Evolutionary conservation across 805 yeast genomes (phyloP), one percentile per base, ranked within the genome.

Genomic region (Yarrowia divulgata): DNA sequence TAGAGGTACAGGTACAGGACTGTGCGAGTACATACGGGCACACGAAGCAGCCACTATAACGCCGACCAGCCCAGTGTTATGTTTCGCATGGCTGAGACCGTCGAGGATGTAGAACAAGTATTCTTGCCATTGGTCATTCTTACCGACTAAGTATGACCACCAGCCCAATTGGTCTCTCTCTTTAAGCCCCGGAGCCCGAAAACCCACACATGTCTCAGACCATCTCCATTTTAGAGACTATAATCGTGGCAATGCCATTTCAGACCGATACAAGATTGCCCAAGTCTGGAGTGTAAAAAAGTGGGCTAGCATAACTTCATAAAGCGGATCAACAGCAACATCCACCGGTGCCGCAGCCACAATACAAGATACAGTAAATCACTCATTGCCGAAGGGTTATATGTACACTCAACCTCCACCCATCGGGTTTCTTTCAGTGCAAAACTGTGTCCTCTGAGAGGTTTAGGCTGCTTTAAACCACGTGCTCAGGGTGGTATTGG

Each of bases 321-420:
- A 16, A 32, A 49, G n/a, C 37, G 23, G 54, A 49, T 49, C 54
- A 9, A 29, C 54, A 49, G 54, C 32, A n/a, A 32, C 54, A 49
- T 29, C 52, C 52, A 37, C 39, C 29, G 29, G 29, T 23, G 29
- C 29, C 29, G 4, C 29, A 23, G 29, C 29, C 29, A 4, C 29
- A 23, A 23, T 23, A 23, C 2, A 23, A 23, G 29, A 23, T 23
- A 23, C 29, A 23, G 29, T 29, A 32, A 49, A 49, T 49, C 37
- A n/a, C 54, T 49, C 54, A 49, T 10, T 2, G 43, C 49, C 29
- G 35, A 48, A 48, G n/a, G 52, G 52, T 45, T 45, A 45, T 45
- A 10, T 19, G 16, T 2, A 8, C 13, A 14, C 4, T 23, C 29
- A 18, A 43, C 35, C 52, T 48, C 34, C 35, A 48, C 52, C 35